Evolutionary conservation across 306 rosid genomes (phyloP), one percentile per base, ranked within the genome.

Genomic region (Dicorynia guianensis): DNA sequence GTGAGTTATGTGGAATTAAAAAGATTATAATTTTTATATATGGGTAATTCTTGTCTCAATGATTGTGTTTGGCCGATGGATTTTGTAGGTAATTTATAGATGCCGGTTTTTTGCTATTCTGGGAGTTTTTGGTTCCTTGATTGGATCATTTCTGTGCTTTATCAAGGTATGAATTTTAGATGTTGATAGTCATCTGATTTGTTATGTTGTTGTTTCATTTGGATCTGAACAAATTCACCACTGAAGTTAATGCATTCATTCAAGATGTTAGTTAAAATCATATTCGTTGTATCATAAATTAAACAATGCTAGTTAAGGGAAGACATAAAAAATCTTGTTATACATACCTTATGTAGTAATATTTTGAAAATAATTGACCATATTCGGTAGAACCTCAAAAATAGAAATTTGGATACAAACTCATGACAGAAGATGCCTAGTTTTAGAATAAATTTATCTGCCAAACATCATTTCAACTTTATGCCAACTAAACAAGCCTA

Each of bases 91-190:
- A 42, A 82, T 95, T 48, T 92, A 90, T 63, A 84, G 97, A 66
- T 89, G 89, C 73, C 87, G 97, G 11, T 95, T 95, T 74, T 17
- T 92, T 83, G 65, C 97, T 3, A 56, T 89, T 80, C 75, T 95
- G 47, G 98, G 97, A 69, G 98, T 92, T 33, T 70, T 92, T n/a
- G 97, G 98, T 20, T 90, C 97, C 80, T 82, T 95, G 57, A 35
- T 82, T 76, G 97, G 97, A 42, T 92, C 98, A 7, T 0, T 92
- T 67, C 81, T 90, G 4, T 95, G 98, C 79, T 95, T 89, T 77
- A 59, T 92, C 72, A 92, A 90, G 97, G 98, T 95, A 89, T 59
- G 63, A 0, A 46, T 82, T 40, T 59, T 25, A 11, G 33, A 10
- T 19, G 20, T 50, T 65, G 15, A 6, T 18, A 11, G 7, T 19